Evolutionary conservation across 2,329 filamentous ascomycete genomes (phyloP).

Genomic region (Chaetomium olivaceum): DNA sequence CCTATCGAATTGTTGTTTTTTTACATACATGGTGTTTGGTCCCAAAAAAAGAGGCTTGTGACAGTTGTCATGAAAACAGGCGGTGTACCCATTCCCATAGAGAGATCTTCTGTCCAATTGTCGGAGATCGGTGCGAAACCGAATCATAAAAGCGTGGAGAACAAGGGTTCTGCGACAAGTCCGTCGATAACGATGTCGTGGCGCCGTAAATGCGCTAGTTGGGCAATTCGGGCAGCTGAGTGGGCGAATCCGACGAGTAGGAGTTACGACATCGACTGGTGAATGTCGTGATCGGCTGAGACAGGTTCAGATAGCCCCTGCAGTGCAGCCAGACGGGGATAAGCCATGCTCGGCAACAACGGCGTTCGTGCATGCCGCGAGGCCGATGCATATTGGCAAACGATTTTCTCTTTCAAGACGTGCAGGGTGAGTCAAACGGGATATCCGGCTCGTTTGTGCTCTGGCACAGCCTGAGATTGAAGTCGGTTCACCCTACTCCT

Average conservation of each 20-base stretch:
- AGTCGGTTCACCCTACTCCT: too few species aligned
- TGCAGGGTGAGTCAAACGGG: background rate
- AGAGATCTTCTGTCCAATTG: too few species aligned
- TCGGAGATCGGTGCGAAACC: background rate
- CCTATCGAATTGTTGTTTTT: too few species aligned
- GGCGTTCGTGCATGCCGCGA: background rate
- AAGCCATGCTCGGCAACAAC: background rate
- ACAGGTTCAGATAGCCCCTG: background rate
- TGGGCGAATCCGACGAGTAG: conserved; percentile 1
- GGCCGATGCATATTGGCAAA: background rate
- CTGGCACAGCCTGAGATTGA: too few species aligned
- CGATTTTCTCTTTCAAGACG: background rate
- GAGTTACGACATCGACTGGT: conserved; percentile 28
- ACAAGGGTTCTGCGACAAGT: background rate
- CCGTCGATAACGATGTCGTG: background rate
- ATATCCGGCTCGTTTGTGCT: background rate
- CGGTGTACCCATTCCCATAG: too few species aligned
- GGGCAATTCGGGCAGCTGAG: conserved; percentile 5
- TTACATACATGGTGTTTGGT: too few species aligned
- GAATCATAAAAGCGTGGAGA: background rate
- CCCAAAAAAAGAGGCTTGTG: too few species aligned
- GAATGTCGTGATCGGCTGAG: conserved; percentile 29
- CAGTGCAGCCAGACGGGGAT: conserved; percentile 6
- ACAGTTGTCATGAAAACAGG: too few species aligned
- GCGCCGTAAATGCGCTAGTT: background rate